phyloP scores from a whole-genome alignment of 495 filamentous ascomycete genomes.

The Pyrenula aspistea region DNA sequence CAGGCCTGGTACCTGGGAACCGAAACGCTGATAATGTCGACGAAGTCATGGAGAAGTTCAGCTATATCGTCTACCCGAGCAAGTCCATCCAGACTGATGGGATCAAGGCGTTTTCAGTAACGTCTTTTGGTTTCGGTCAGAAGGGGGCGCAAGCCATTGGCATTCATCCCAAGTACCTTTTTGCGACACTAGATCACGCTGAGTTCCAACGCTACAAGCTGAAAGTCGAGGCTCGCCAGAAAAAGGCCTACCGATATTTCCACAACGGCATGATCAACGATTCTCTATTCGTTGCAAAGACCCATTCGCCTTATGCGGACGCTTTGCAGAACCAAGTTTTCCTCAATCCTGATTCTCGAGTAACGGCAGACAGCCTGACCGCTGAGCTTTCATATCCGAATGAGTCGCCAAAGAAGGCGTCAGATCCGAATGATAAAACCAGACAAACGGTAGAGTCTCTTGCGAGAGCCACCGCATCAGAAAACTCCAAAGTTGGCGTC shows the following conservation, averaged over 20 bases:
- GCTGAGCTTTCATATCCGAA: constrained; percentile 60
- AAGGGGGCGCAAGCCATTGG: constrained; percentile 97
- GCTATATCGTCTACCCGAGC: constrained; percentile 94
- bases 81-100: constrained; percentile 94
- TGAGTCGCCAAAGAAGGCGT: constrained; percentile 43
- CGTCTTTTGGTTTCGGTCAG: constrained; percentile 98
- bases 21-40: constrained; percentile 97
- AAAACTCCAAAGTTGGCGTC: constrained; percentile 78
- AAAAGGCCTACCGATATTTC: constrained; percentile 96
- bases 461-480: constrained; percentile 55
- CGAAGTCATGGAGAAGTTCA: constrained; percentile 89
- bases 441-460: constrained; percentile 67
- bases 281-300: constrained; percentile 92
- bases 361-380: constrained; percentile 72
- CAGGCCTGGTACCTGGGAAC: constrained; percentile 89
- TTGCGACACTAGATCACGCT: constrained; percentile 78
- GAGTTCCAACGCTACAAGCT: constrained; percentile 70
- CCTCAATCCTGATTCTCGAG: constrained; percentile 89
- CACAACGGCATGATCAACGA: constrained; percentile 97
- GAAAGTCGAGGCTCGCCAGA: constrained; percentile 86
- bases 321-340: constrained; percentile 78
- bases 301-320: constrained; percentile 76
- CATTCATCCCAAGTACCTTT: constrained; percentile 93
- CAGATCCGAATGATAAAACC: constrained; percentile 46
- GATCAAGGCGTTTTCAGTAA: constrained; percentile 95